Evolutionary conservation across 148 eudicot genomes (phyloP), one percentile per base, ranked within the genome.

Genomic region (Rheum nobile): DNA sequence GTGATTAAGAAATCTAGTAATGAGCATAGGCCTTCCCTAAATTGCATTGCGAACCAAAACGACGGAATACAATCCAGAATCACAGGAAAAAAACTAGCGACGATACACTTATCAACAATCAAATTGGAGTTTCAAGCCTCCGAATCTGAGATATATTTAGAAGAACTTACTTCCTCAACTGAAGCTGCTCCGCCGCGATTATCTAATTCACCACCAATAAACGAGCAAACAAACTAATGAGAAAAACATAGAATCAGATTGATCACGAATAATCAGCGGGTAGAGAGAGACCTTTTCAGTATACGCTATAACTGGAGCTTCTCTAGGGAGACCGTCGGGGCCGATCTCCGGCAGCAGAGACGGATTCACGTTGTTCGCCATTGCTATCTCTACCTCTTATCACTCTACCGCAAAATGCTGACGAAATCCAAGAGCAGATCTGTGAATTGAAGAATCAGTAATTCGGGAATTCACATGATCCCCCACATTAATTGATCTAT

Each of bases 291-390:
- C 98, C 91, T 87, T 86, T 77, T 89, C 98, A 73, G 98, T 93
- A 86, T 93, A 89, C 73, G 98, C 91, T 57, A 94, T 89, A 81
- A 88, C 82, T 2, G 97, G 90, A 70, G 91, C 83, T 80, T 94
- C 98, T 19, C 90, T 82, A 24, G 81, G 65, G 65, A 93, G 85
- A 59, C 97, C 97, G 63, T 93, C 97, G 37, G 98, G 86, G 41
- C 93, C 97, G 76, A 94, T 89, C 84, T 89, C 97, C 24, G 91
- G 77, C 21, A 74, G 59, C 71, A 87, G 67, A 44, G 84, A 67
- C 39, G 88, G 77, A 76, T 78, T 78, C 26, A 35, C 50, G 65
- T 74, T 79, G 75, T 76, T 54, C 76, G 82, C 82, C 91, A 83
- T 85, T 78, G 70, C 47, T 39, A 72, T 44, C 31, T 34, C 67